phyloP scores from a whole-genome alignment of 2,329 filamentous ascomycete genomes.

The Pseudocercospora vitis region DNA sequence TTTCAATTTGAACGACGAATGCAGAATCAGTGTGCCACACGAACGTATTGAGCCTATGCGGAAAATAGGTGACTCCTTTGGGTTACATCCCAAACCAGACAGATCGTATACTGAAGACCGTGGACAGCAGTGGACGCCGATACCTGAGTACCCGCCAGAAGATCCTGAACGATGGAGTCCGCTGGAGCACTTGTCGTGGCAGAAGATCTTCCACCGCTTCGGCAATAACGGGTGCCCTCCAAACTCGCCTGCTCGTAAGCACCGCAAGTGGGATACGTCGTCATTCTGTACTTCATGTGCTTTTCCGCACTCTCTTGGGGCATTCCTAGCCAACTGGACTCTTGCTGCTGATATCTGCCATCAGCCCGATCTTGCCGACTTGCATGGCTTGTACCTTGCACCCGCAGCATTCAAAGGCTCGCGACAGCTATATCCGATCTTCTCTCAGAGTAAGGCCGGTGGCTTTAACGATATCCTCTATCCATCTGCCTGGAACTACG shows the following conservation, averaged over 20 bases:
- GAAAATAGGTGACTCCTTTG: slow-evolving; percentile 14
- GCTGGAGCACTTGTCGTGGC: slow-evolving; percentile 37
- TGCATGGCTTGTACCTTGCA: slow-evolving; percentile 72
- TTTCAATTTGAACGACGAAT: slow-evolving; percentile 63
- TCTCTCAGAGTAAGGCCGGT: slow-evolving; percentile 70
- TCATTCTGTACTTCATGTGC: slow-evolving; percentile 65
- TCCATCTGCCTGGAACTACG: slow-evolving; percentile 61
- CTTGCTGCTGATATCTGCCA: slow-evolving; percentile 67
- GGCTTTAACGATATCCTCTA: slow-evolving; percentile 77
- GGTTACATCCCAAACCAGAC: slow-evolving; percentile 15
- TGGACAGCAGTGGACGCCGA: slow-evolving; percentile 41
- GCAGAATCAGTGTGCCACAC: slow-evolving; percentile 57
- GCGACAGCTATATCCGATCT: slow-evolving; percentile 68
- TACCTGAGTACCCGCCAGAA: slow-evolving; percentile 29
- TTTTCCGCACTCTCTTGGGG: slow-evolving; percentile 63
- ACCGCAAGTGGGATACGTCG: slow-evolving; percentile 63
- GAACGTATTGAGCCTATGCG: slow-evolving; percentile 43
- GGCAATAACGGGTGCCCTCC: slow-evolving; percentile 60
- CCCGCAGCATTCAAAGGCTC: slow-evolving; percentile 63
- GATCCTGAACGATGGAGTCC: slow-evolving; percentile 30
- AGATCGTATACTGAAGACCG: slow-evolving; percentile 42
- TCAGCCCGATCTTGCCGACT: slow-evolving; percentile 71
- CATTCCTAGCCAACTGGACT: slow-evolving; percentile 67
- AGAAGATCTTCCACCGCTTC: slow-evolving; percentile 44
- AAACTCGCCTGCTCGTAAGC: slow-evolving; percentile 59